phyloP scores from a whole-genome alignment of 2,329 filamentous ascomycete genomes.

The Juglanconis juglandina region DNA sequence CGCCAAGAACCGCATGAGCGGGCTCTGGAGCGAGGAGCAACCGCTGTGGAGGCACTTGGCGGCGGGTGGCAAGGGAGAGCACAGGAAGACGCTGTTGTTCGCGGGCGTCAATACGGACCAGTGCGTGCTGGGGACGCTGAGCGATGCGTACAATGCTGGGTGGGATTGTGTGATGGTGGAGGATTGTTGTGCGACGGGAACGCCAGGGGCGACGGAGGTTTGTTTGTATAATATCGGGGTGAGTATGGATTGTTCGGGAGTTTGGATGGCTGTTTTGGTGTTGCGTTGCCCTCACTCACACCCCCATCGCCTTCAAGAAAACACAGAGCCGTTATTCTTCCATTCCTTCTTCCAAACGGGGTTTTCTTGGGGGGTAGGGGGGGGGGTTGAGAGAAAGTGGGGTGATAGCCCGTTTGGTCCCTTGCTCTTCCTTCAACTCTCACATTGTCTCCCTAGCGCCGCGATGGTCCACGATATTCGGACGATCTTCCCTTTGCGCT shows the following conservation, averaged over 20 bases:
- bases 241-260: slow-evolving; percentile 21
- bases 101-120: slow-evolving; percentile 61
- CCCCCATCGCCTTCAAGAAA: too few species aligned
- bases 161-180: slow-evolving; percentile 53
- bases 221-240: slow-evolving; percentile 34
- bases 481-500: too few species aligned
- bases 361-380: too few species aligned
- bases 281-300: not conserved
- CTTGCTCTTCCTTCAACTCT: too few species aligned
- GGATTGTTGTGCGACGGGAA: slow-evolving; percentile 53
- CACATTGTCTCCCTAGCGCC: too few species aligned
- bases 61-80: not conserved
- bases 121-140: slow-evolving; percentile 54
- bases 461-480: too few species aligned
- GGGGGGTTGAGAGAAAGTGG: too few species aligned
- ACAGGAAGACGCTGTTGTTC: slow-evolving; percentile 50
- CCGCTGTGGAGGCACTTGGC: slow-evolving; percentile 39
- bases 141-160: slow-evolving; percentile 53
- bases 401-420: too few species aligned
- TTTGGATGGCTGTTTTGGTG: not conserved
- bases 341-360: too few species aligned
- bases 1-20: slow-evolving; percentile 57
- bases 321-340: too few species aligned
- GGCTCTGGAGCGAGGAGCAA: slow-evolving; percentile 47
- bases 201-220: slow-evolving; percentile 33